These are phyloP conservation scores for Polygonum aviculare DNA, from an alignment of 148 eudicot species.

Conservation along the genomic window DNA sequence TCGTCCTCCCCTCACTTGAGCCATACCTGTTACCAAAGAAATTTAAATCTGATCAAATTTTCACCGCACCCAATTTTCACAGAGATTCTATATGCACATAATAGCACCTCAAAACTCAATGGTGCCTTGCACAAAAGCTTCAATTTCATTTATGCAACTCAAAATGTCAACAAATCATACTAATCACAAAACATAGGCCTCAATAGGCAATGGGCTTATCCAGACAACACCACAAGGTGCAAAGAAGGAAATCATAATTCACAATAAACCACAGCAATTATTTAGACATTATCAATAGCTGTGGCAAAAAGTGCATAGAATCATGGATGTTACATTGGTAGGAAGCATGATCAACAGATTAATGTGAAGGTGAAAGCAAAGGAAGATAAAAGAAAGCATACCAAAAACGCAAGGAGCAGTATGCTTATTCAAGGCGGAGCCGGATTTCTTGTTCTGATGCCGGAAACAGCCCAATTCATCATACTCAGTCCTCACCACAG, in stretches of 20 bases:
- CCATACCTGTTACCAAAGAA: constrained; percentile 37
- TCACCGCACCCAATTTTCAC: constrained; percentile 16
- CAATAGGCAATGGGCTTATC: background rate
- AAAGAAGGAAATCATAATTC: background rate
- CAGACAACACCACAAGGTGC: background rate
- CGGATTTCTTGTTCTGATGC: constrained; percentile 22
- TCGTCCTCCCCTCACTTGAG: constrained; percentile 37
- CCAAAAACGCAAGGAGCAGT: constrained; percentile 24
- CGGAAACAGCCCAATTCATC: constrained; percentile 32
- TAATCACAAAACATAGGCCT: background rate
- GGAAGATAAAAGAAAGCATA: constrained; percentile 13
- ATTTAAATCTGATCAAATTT: constrained; percentile 32
- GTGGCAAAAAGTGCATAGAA: background rate
- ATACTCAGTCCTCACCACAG: constrained; percentile 35
- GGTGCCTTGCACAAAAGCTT: background rate
- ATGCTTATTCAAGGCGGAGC: constrained; percentile 25
- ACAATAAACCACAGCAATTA: background rate
- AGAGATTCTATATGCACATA: background rate
- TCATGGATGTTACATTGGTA: background rate
- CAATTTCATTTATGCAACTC: background rate
- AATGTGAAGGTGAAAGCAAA: background rate
- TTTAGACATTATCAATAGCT: background rate
- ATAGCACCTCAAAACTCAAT: background rate
- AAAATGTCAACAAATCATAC: background rate
- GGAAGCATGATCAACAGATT: background rate